A percentile compares a stretch with the other conserved stretches of the same genome.
Evolutionary conservation across 345 rosid species (phyloP).

Genomic region (Pistacia integerrima): DNA sequence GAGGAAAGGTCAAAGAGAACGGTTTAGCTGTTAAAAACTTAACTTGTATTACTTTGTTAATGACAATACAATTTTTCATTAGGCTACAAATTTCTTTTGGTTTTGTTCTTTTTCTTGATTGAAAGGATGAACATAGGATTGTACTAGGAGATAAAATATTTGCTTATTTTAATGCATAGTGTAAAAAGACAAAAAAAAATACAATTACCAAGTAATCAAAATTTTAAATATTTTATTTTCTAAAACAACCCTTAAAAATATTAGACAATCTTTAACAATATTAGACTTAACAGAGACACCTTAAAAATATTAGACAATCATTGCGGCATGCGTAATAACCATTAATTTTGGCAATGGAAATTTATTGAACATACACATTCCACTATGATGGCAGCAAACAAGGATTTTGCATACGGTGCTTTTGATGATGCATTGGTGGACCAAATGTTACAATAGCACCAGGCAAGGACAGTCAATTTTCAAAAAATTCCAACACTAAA

Average conservation of each 20-base stretch:
- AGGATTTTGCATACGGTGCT: neutral
- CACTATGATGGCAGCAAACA: neutral
- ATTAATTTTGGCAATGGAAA: neutral
- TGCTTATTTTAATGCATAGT: too few species aligned
- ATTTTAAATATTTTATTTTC: too few species aligned
- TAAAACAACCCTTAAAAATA: too few species aligned
- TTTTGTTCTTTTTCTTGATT: too few species aligned
- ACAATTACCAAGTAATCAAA: too few species aligned
- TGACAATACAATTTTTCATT: neutral
- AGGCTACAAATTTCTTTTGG: neutral
- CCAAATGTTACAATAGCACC: neutral
- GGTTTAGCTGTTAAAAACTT: conserved; percentile 16
- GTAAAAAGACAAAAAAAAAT: too few species aligned
- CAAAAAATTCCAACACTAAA: neutral
- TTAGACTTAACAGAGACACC: too few species aligned
- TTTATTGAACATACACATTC: neutral
- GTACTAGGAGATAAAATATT: too few species aligned
- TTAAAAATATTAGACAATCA: too few species aligned
- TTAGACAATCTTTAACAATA: too few species aligned
- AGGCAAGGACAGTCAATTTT: neutral
- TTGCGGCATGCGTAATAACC: too few species aligned
- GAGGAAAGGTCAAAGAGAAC: conserved; percentile 22
- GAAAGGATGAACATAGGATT: too few species aligned
- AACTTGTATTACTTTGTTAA: neutral
- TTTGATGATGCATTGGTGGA: neutral